A percentile compares a stretch with the other conserved stretches of the same genome.
phyloP scores from a whole-genome alignment of 768 basidiomycete genomes.

The Trichaptum fuscoviolaceum region DNA sequence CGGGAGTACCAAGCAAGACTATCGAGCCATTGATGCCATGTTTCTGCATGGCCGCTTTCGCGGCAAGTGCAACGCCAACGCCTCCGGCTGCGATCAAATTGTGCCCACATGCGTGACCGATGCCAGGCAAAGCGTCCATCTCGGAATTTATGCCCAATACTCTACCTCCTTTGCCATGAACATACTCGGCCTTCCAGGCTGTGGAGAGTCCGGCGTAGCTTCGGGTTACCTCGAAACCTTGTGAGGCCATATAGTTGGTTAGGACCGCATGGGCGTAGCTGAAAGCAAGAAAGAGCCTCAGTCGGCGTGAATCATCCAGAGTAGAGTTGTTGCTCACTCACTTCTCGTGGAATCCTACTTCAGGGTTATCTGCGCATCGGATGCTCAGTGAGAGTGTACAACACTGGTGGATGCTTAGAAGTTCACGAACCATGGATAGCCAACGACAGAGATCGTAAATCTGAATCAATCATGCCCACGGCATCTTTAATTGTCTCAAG shows the following conservation, averaged over 20 bases:
- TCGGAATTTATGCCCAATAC: constrained; percentile 25
- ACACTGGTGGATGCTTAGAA: neutral
- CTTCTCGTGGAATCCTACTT: constrained; percentile 16
- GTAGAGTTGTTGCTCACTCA: constrained; percentile 9
- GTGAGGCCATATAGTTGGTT: constrained; percentile 20
- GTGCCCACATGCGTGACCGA: constrained; percentile 44
- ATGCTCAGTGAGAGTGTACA: neutral
- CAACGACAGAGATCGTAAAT: constrained; percentile 22
- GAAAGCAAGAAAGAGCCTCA: neutral
- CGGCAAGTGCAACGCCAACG: constrained; percentile 23
- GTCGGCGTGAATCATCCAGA: constrained; percentile 8
- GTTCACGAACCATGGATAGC: constrained; percentile 22
- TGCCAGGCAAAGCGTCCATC: constrained; percentile 43
- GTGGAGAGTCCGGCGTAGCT: constrained; percentile 30
- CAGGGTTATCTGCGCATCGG: constrained; percentile 16
- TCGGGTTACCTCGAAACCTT: constrained; percentile 22
- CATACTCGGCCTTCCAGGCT: constrained; percentile 23
- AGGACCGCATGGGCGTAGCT: constrained; percentile 24
- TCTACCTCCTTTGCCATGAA: constrained; percentile 15
- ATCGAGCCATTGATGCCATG: constrained; percentile 21
- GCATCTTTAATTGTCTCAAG: constrained; percentile 19
- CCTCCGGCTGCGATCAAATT: constrained; percentile 23
- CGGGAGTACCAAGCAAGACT: constrained; percentile 25
- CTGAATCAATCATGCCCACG: constrained; percentile 15
- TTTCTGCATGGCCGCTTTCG: constrained; percentile 19